Evolutionary conservation across 2,329 filamentous ascomycete genomes (phyloP), one percentile per base, ranked within the genome.

Genomic region (Hymenoscyphus albidus): DNA sequence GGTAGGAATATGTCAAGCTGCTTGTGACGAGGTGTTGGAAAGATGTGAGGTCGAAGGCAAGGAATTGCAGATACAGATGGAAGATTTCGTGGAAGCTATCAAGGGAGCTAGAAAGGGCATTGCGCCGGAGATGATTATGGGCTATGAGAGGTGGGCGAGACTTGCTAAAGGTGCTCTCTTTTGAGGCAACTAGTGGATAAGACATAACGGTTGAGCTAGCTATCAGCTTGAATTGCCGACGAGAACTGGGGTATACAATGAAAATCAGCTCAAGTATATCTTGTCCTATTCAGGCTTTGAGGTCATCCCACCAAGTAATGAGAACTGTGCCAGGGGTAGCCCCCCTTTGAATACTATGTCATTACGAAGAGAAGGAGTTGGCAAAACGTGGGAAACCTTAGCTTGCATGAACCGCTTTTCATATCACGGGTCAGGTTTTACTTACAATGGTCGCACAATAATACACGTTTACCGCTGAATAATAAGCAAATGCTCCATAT

Each of bases 131-230:
- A 84, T 90, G 80, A 77, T 88, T 62, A 72, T 78, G 16, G 82
- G 80, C 0, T 90, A 88, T 73, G 81, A 87, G 67, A 77, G 76
- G 58, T 90, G 85, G 85, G 78, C 78, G 14, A 67, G 67, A 22
- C 71, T 69, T 16, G 64, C 65, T 4, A 70, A 66, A 42, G 70
- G 70, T 18, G 62, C 64, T 57, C 62, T 62, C 4, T 16, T 61
- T 48, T 64, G n/a, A 60, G 55, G 54, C 7, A 31, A 22, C 6
- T 22, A 27, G 51, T 16, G 16, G 44, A 22, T 22, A 27, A 40
- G 51, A n/a, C 6, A 48, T 48, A 48, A 35, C 7, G 42, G 42
- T 14, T 7, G 16, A n/a, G 42, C 42, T 6, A 35, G 16, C 16
- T 44, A 9, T 44, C 14, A 44, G n/a, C 42, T 18, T 44, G 16